Evolutionary conservation across 768 basidiomycete genomes (phyloP), one percentile per base, ranked within the genome.

Genomic region (Sutorius australiensis): DNA sequence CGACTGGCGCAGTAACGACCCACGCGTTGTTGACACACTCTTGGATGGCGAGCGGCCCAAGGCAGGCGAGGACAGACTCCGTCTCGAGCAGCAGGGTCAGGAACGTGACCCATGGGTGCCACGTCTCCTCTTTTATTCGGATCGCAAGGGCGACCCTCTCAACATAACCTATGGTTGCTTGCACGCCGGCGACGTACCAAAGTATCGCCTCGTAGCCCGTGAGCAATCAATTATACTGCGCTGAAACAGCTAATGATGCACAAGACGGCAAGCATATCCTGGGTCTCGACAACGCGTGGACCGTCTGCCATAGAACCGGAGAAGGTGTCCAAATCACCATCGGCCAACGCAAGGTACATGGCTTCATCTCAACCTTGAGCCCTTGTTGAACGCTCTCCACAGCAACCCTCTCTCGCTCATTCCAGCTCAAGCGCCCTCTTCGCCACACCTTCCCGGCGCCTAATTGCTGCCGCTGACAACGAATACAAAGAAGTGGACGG

Each of bases 91-190:
- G 34, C 62, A 60, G 14, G 56, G 37, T 19, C 54, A 52, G 33
- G 55, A 65, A 31, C 57, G 54, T 37, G 59, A 58, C 50, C 58
- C 61, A 57, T 66, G 62, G 60, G 60, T 63, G 38, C 65, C 64
- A 40, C 68, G 53, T 28, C 66, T 63, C 31, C 53, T 70, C 9
- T 89, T 80, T 68, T 88, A 78, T 63, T 81, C 81, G 12, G 88
- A 90, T 64, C 75, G 77, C 46, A 80, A 78, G 59, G 87, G 87
- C 3, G 89, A 91, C 65, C 55, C 68, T 40, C 70, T 83, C 48
- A 89, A 87, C 62, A 68, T 87, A 31, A 77, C 77, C 39, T 90
- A 87, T 60, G 88, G 86, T n/a, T 72, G 80, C 3, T 60, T 87
- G 31, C 75, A 87, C 61, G 64, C 77, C 28, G 77, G 83, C 14